These are phyloP conservation scores for Penicillium bialowiezense DNA, from an alignment of 495 filamentous ascomycete genomes.

Conservation along the genomic window DNA sequence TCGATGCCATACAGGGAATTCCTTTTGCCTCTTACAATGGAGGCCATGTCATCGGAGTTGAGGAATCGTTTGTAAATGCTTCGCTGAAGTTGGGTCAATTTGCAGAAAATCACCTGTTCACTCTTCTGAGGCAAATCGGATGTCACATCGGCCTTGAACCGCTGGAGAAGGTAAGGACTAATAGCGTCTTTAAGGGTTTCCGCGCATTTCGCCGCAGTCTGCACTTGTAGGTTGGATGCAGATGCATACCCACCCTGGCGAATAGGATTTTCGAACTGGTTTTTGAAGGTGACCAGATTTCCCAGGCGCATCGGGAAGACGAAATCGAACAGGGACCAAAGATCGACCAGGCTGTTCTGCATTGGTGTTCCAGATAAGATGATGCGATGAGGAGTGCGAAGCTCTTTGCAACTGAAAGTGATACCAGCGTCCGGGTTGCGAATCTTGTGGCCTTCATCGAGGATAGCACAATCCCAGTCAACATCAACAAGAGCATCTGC, in stretches of 20 bases:
- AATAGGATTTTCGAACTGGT: conserved; percentile 89
- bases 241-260: conserved; percentile 89
- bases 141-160: conserved; percentile 90
- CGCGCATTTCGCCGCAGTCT: conserved; percentile 87
- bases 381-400: conserved; percentile 81
- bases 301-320: conserved; percentile 93
- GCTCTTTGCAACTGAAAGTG: conserved; percentile 88
- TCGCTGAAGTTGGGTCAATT: conserved; percentile 73
- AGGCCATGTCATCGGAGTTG: conserved; percentile 74
- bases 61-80: conserved; percentile 77
- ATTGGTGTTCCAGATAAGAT: conserved; percentile 96
- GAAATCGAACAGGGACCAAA: conserved; percentile 97
- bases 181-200: conserved; percentile 89
- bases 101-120: conserved; percentile 94
- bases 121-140: conserved; percentile 91
- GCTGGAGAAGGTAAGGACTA: conserved; percentile 86
- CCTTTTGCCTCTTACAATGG: conserved; percentile 68
- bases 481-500: conserved; percentile 70
- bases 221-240: conserved; percentile 85
- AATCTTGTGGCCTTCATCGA: conserved; percentile 98
- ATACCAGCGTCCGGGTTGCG: conserved; percentile 91
- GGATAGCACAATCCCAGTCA: conserved; percentile 88
- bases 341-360: conserved; percentile 94
- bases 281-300: conserved; percentile 83
- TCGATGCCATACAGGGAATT: conserved; percentile 87